A percentile compares a stretch with the other conserved stretches of the same genome.
Conservation (phyloP, 805 yeast species). For the Ogataea ganodermae region DNA sequence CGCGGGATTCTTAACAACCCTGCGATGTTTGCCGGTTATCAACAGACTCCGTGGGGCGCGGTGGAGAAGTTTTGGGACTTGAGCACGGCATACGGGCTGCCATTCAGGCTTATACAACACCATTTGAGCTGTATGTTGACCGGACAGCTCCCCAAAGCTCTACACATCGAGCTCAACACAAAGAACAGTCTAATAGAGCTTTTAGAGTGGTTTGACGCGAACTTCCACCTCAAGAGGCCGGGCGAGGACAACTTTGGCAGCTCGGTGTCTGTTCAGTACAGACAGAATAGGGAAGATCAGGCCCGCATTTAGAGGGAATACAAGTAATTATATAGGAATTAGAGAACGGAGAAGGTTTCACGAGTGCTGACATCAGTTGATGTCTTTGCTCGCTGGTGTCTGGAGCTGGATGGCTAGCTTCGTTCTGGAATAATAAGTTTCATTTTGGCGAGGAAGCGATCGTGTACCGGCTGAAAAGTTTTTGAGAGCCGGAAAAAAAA, state of each 20-base stretch:
- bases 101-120: conserved; percentile 81
- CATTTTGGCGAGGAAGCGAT: background rate
- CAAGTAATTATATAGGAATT: background rate
- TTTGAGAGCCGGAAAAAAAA: background rate
- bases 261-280: conserved; percentile 31
- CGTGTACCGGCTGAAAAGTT: conserved; percentile 10
- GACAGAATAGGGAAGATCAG: conserved; percentile 33
- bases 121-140: conserved; percentile 88
- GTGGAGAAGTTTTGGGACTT: conserved; percentile 82
- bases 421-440: background rate
- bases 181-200: conserved; percentile 58
- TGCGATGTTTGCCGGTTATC: conserved; percentile 76
- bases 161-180: conserved; percentile 66
- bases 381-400: background rate
- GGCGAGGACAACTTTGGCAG: conserved; percentile 73
- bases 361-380: too few species aligned
- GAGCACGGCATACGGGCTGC: conserved; percentile 78
- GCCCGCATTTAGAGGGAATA: conserved; percentile 28
- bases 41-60: conserved; percentile 86
- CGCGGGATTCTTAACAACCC: conserved; percentile 88
- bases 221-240: conserved; percentile 64
- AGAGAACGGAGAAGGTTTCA: background rate
- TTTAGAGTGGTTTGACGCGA: conserved; percentile 78
- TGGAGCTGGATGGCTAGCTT: background rate
- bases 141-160: conserved; percentile 45